phyloP scores from a whole-genome alignment of 768 basidiomycete genomes.

The Termitomyces sp. region DNA sequence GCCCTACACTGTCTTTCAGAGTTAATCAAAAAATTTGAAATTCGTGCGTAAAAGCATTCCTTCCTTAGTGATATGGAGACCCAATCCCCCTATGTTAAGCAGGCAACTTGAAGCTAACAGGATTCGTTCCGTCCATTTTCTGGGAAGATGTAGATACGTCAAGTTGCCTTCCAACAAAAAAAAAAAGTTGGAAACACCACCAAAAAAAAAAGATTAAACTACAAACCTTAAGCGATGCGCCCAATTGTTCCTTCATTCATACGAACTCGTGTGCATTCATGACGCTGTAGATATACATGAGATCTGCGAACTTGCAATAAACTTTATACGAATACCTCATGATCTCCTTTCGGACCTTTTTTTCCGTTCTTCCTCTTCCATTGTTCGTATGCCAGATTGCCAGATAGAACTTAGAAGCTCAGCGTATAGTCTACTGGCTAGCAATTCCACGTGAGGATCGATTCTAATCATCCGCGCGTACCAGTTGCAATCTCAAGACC shows the following conservation, averaged over 20 bases:
- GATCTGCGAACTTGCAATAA: neutral
- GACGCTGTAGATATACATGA: neutral
- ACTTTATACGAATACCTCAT: neutral
- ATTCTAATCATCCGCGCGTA: neutral
- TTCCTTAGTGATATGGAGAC: no score
- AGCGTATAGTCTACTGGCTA: neutral
- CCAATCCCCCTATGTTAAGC: no score
- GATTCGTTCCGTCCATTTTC: no score
- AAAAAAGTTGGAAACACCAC: no score
- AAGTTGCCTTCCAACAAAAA: no score
- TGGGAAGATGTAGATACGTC: no score
- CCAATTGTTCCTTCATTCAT: neutral
- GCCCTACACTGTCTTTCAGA: no score
- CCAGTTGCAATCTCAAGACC: neutral
- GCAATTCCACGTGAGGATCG: neutral
- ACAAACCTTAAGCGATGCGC: neutral
- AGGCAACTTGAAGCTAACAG: no score
- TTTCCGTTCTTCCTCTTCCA: neutral
- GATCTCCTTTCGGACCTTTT: neutral
- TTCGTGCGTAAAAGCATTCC: no score
- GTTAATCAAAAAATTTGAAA: no score
- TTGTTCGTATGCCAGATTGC: neutral
- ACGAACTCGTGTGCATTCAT: slow-evolving; percentile 1
- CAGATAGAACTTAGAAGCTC: neutral
- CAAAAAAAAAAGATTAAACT: no score